Conservation (phyloP, 495 filamentous ascomycete species). For the Xanthoparmelia taractica region DNA sequence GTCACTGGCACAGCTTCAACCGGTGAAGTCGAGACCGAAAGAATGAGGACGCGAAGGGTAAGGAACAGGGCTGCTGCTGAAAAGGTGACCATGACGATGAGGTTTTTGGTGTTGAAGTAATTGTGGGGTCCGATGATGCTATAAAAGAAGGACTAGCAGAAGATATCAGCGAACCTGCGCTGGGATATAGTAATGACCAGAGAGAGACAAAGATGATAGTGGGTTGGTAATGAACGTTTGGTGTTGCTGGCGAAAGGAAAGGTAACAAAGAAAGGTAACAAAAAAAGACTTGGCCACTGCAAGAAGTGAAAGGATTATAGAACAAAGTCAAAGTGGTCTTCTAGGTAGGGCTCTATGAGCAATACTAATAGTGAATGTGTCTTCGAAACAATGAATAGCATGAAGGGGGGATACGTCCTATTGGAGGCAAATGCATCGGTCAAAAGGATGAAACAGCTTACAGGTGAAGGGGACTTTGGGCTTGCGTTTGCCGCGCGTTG, state of each 20-base stretch:
- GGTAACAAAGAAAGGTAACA: constrained; percentile 18
- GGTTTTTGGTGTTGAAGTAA: constrained; percentile 8
- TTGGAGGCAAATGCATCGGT: neutral
- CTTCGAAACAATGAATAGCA: constrained; percentile 1
- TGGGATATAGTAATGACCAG: constrained; percentile 10
- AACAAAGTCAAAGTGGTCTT: neutral
- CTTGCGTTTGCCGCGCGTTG: constrained; percentile 1
- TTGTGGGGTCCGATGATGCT: neutral
- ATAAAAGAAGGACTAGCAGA: constrained; percentile 19
- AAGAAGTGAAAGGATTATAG: constrained; percentile 1
- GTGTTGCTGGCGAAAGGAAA: constrained; percentile 14
- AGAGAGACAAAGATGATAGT: constrained; percentile 3
- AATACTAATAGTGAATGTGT: constrained; percentile 5
- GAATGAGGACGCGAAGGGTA: constrained; percentile 30
- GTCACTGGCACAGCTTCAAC: constrained; percentile 39
- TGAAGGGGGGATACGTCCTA: neutral
- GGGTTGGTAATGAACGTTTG: constrained; percentile 1
- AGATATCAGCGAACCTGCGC: constrained; percentile 27
- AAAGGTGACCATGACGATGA: constrained; percentile 25
- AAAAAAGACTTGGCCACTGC: neutral
- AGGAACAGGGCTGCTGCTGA: constrained; percentile 24
- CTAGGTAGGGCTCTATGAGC: neutral
- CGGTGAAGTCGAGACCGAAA: constrained; percentile 34
- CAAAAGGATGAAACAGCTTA: constrained; percentile 7
- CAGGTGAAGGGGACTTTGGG: constrained; percentile 11